These are phyloP conservation scores for Fusarium sublunatum DNA, from an alignment of 2,329 filamentous ascomycete genomes.

Conservation along the genomic window DNA sequence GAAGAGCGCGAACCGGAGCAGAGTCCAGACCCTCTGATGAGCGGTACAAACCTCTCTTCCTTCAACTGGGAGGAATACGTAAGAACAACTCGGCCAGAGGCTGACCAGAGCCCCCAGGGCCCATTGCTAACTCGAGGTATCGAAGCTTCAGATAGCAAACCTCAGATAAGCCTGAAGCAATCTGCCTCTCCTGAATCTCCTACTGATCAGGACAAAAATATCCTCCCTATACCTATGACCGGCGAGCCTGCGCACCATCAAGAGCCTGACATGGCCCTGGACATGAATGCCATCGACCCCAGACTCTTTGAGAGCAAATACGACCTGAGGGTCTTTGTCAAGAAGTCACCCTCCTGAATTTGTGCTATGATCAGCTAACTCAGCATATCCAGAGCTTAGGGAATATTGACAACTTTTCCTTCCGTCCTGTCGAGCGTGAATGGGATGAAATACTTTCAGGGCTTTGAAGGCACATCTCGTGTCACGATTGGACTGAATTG, in stretches of 20 bases:
- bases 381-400: neutral
- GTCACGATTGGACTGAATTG: neutral
- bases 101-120: neutral
- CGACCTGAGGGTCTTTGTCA: neutral
- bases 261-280: neutral
- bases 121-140: slow-evolving; percentile 2
- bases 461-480: neutral
- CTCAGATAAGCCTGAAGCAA: neutral
- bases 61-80: slow-evolving; percentile 9
- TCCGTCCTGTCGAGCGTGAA: neutral
- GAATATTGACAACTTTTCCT: neutral
- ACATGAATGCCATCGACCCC: slow-evolving; percentile 1
- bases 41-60: neutral
- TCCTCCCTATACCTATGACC: neutral
- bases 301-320: neutral
- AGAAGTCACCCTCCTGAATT: neutral
- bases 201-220: neutral
- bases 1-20: neutral
- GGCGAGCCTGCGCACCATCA: neutral
- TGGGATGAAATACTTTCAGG: neutral
- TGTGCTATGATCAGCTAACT: neutral
- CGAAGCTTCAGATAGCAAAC: neutral
- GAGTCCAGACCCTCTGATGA: neutral
- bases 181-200: neutral
- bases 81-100: slow-evolving; percentile 3